Percentiles rank a stretch among this genome's conserved stretches.
These are phyloP conservation scores for Sporothrix curviconia DNA, from an alignment of 2,329 filamentous ascomycete species.

Conservation along the genomic window DNA sequence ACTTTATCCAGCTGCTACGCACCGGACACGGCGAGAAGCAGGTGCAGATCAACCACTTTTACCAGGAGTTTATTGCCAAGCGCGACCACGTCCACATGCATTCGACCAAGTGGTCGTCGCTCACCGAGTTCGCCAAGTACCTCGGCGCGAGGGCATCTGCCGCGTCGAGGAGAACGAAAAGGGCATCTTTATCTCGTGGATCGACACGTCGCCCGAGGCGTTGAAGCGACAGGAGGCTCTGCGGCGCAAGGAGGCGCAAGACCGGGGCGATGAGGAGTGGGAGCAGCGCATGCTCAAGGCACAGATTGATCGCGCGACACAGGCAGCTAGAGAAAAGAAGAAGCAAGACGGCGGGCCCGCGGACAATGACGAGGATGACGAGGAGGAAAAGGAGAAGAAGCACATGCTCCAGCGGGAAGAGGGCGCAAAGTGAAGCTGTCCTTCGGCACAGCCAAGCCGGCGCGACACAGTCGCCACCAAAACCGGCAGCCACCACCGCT, in stretches of 20 bases:
- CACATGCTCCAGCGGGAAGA: conserved; percentile 54
- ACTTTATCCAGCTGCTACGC: conserved; percentile 70
- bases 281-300: conserved; percentile 77
- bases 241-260: conserved; percentile 74
- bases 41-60: conserved; percentile 86
- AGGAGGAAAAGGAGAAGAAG: conserved; percentile 36
- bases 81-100: conserved; percentile 86
- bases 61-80: conserved; percentile 85
- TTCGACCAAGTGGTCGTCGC: conserved; percentile 75
- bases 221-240: conserved; percentile 74
- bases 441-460: conserved; percentile 41
- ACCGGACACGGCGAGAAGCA: conserved; percentile 88
- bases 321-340: conserved; percentile 44
- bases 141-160: conserved; percentile 83
- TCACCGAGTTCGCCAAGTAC: conserved; percentile 86
- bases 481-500: not conserved
- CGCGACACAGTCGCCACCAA: conserved; percentile 10
- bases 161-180: conserved; percentile 84
- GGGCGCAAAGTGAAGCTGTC: conserved; percentile 68
- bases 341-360: conserved; percentile 40
- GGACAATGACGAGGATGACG: conserved; percentile 33
- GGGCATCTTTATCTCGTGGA: conserved; percentile 79
- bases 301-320: conserved; percentile 72
- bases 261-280: conserved; percentile 83
- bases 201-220: conserved; percentile 85